Conservation (phyloP, 257 asterid genomes). For the Penstemon davidsonii region DNA sequence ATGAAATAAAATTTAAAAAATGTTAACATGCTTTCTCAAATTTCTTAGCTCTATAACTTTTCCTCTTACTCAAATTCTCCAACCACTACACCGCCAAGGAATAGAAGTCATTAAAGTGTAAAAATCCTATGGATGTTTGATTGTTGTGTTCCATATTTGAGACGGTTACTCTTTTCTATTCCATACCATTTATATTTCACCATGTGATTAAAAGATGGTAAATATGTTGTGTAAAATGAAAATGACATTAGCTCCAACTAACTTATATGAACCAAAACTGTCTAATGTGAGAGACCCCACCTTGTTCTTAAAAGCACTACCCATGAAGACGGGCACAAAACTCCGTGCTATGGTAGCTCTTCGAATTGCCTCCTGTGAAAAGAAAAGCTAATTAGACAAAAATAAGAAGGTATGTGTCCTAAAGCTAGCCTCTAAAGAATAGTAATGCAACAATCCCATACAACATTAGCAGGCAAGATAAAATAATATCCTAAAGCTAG, state of each 20-base stretch:
- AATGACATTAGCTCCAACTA: conserved; percentile 5
- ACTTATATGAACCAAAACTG: neutral
- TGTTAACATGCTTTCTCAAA: neutral
- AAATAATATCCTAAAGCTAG: neutral
- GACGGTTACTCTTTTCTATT: neutral
- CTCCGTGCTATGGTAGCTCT: conserved; percentile 87
- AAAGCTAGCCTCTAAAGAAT: conserved; percentile 21
- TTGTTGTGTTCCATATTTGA: conserved; percentile 8
- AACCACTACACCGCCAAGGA: neutral
- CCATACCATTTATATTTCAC: neutral
- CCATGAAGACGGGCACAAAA: conserved; percentile 97
- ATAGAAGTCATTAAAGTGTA: neutral
- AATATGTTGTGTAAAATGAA: conserved; percentile 5
- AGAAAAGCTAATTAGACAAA: conserved; percentile 10
- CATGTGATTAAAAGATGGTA: neutral
- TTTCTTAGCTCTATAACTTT: neutral
- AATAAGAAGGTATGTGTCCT: neutral
- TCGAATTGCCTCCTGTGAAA: conserved; percentile 80
- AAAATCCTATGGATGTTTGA: neutral
- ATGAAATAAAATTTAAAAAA: neutral
- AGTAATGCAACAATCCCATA: conserved; percentile 17
- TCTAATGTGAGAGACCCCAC: conserved; percentile 38
- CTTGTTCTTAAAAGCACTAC: conserved; percentile 99
- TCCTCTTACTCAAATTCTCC: conserved; percentile 1
- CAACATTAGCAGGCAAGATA: neutral